Conservation (phyloP, 2,329 filamentous ascomycete genomes). For the Clonostachys sp. region DNA sequence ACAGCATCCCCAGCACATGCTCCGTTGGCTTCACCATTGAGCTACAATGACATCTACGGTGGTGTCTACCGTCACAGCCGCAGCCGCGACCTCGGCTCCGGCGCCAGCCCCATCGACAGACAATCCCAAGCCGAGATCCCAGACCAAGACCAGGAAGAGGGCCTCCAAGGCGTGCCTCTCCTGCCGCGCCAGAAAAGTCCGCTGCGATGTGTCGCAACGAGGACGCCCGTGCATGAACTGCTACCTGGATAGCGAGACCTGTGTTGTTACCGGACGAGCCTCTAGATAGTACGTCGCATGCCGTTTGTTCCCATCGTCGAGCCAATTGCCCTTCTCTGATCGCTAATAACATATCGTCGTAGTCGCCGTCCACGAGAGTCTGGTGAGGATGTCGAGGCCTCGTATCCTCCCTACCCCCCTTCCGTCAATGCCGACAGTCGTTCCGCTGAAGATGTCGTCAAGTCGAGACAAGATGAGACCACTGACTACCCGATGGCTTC, state of each 20-base stretch:
- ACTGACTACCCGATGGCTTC: too few relatives aligned
- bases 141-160: conserved; percentile 33
- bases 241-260: conserved; percentile 41
- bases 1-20: too few relatives aligned
- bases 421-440: conserved; percentile 14
- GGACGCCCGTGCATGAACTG: conserved; percentile 48
- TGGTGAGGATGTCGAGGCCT: conserved; percentile 15
- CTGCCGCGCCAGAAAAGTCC: conserved; percentile 45
- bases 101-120: conserved; percentile 1
- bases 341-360: neutral
- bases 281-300: conserved; percentile 27
- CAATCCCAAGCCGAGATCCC: conserved; percentile 20
- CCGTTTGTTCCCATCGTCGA: too few relatives aligned
- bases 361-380: conserved; percentile 19
- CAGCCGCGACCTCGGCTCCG: neutral
- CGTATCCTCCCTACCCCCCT: conserved; percentile 18
- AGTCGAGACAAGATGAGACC: conserved; percentile 14
- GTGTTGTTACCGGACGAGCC: conserved; percentile 31
- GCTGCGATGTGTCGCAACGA: conserved; percentile 43
- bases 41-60: too few relatives aligned
- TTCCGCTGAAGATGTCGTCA: conserved; percentile 18
- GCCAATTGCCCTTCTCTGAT: neutral
- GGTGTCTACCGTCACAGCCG: too few relatives aligned
- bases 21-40: too few relatives aligned
- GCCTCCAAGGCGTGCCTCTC: conserved; percentile 45